Evolutionary conservation across 148 eudicot species (phyloP).

Genomic region (Cornus florida): DNA sequence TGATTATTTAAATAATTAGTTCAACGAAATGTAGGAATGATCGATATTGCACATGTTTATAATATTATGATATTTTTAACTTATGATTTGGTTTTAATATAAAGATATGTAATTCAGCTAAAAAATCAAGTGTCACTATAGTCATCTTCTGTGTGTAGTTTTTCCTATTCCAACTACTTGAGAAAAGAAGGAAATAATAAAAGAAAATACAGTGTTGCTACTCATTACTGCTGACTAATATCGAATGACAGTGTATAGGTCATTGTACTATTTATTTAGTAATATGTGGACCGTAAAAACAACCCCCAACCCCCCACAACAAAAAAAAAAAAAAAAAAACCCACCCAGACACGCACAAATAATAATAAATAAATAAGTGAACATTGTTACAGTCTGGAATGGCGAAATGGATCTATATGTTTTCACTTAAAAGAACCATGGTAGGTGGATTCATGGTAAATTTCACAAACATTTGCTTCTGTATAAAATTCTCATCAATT

Average conservation of each 20-base stretch:
- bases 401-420: neutral
- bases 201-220: too few species aligned
- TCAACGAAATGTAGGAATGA: neutral
- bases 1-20: slow-evolving; percentile 5
- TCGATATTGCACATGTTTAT: neutral
- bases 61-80: neutral
- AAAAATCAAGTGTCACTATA: neutral
- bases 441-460: neutral
- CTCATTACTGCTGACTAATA: too few species aligned
- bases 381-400: too few species aligned
- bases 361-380: too few species aligned
- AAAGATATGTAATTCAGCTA: neutral
- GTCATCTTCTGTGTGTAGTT: neutral
- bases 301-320: too few species aligned
- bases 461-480: neutral
- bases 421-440: neutral
- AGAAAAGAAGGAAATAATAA: neutral
- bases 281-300: too few species aligned
- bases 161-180: neutral
- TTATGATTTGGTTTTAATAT: neutral
- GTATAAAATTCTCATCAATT: too few species aligned
- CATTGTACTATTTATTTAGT: too few species aligned
- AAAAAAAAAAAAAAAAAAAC: too few species aligned
- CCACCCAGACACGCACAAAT: too few species aligned
- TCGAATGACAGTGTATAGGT: too few species aligned